Evolutionary conservation across 306 rosid species (phyloP).

Genomic region (Trifolium repens): DNA sequence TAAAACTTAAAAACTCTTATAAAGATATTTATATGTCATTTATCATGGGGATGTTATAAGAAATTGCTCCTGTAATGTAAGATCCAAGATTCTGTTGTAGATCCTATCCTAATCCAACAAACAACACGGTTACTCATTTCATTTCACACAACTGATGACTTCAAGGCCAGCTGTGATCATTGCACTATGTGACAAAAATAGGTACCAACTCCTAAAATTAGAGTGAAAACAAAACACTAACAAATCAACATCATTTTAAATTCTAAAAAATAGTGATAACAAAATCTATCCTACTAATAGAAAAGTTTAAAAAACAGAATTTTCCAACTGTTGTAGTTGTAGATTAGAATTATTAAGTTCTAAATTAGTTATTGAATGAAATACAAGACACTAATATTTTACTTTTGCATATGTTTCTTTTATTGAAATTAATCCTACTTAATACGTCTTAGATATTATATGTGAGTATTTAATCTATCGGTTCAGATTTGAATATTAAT

Average conservation of each 20-base stretch:
- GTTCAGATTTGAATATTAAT: too few relatives aligned
- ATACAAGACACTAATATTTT: neutral
- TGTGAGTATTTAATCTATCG: too few relatives aligned
- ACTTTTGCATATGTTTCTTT: too few relatives aligned
- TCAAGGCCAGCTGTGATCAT: constrained; percentile 40
- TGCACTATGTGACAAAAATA: constrained; percentile 45
- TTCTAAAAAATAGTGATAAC: neutral
- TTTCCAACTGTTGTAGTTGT: neutral
- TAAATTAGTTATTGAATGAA: neutral
- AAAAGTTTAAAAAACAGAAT: neutral
- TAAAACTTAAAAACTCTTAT: too few relatives aligned
- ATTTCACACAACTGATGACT: constrained; percentile 29
- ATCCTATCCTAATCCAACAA: constrained; percentile 12
- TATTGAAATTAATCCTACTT: too few relatives aligned
- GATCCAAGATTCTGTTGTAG: neutral
- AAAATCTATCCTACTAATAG: neutral
- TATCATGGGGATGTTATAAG: neutral
- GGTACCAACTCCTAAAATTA: constrained; percentile 30
- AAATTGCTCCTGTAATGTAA: neutral
- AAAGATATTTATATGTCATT: too few relatives aligned
- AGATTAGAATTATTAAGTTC: neutral
- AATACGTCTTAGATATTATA: too few relatives aligned
- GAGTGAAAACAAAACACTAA: constrained; percentile 22
- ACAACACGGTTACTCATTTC: constrained; percentile 38
- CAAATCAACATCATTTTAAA: constrained; percentile 14